Base-by-base conservation (phyloP, 306 rosid species). In the Malus asiatica region DNA sequence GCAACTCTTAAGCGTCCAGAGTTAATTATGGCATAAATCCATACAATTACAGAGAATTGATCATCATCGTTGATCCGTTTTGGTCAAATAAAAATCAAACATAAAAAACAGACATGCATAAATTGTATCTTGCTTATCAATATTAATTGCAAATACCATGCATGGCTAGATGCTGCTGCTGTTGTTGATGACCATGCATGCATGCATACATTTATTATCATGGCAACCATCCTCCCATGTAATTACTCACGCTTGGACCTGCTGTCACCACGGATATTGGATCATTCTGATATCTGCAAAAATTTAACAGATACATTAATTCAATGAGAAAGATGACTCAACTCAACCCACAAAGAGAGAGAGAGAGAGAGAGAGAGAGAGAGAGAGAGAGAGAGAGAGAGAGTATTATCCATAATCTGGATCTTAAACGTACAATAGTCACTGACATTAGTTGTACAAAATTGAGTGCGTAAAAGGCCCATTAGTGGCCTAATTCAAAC, bases 211-310 rank as follows among this genome's bases (percentile, higher is more conserved):
- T 12, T 40, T 40, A 29, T 68, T 15, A 60, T 83, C 90, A 95
- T 15, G 99, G 97, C 87, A 96, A 81, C 99, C 98, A 92, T 60
- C 90, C 93, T 66, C 88, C 86, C 88, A 96, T 86, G 88, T 89
- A 92, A 85, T 90, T 91, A 75, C 68, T 90, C 97, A 92, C 78
- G 89, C 97, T 92, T 80, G 98, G 96, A 1, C 98, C 99, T 30
- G 97, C 93, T 12, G 93, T 80, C 68, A 89, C 97, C 71, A 85
- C 90, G 70, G 91, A 67, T 64, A 88, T 90, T 45, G 89, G 93
- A 83, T 88, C 77, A 18, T 77, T 96, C 30, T 83, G 97, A 84
- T 95, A 95, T 42, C 96, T 95, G 91, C 89, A 14, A 74, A 18
- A 18, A 59, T 45, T 8, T 10, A 18, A 45, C 72, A 42, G 6